Evolutionary conservation across 768 basidiomycete genomes (phyloP).

Genomic region (Russula virescens): DNA sequence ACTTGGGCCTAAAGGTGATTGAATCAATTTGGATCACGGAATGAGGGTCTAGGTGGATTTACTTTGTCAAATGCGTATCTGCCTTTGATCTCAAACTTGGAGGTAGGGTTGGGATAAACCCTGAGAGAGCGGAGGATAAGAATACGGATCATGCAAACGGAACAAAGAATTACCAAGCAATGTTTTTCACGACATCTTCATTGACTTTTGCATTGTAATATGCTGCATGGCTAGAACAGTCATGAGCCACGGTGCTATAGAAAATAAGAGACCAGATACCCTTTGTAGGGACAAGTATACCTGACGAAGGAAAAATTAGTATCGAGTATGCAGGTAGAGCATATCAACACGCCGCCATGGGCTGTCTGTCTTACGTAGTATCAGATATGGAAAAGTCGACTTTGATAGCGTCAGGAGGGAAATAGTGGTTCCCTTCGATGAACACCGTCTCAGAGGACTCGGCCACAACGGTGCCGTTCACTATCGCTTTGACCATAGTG

Average conservation of each 20-base stretch:
- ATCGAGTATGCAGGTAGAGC: background rate
- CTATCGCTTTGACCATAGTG: slow-evolving; percentile 45
- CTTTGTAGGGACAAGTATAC: slow-evolving; percentile 16
- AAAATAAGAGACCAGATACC: background rate
- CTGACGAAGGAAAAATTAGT: background rate
- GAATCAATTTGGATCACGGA: background rate
- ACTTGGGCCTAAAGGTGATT: background rate
- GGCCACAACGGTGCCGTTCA: slow-evolving; percentile 51
- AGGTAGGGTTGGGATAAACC: slow-evolving; percentile 59
- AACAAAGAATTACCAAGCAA: slow-evolving; percentile 51
- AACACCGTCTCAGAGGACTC: slow-evolving; percentile 48
- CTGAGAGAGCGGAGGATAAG: slow-evolving; percentile 31
- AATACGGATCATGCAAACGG: background rate
- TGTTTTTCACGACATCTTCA: slow-evolving; percentile 46
- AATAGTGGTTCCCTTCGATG: slow-evolving; percentile 70
- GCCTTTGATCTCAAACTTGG: slow-evolving; percentile 56
- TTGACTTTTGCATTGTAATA: slow-evolving; percentile 57
- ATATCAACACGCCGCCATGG: slow-evolving; percentile 1
- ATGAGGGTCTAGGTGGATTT: slow-evolving; percentile 8
- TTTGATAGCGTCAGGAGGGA: slow-evolving; percentile 53
- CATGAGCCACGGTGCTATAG: background rate
- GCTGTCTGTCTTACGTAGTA: slow-evolving; percentile 39
- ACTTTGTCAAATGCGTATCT: slow-evolving; percentile 81
- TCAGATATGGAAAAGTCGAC: slow-evolving; percentile 41
- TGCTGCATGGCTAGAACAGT: slow-evolving; percentile 44